phyloP scores from a whole-genome alignment of 1,284 basidiomycete species.

The Puccinia brachypodii region DNA sequence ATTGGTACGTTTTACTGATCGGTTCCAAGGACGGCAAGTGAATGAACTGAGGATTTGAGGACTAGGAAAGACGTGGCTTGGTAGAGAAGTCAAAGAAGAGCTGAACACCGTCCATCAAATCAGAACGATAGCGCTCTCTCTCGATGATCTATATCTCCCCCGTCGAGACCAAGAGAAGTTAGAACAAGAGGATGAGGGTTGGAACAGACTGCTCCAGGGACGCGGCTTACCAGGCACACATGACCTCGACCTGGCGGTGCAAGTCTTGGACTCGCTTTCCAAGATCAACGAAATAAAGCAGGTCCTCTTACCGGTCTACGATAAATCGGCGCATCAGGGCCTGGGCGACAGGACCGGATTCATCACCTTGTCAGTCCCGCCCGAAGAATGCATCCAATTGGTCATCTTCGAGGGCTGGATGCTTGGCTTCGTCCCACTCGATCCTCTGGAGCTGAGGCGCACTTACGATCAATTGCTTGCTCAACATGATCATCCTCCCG shows the following conservation, averaged over 20 bases:
- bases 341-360: conserved; percentile 25
- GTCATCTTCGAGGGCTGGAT: conserved; percentile 48
- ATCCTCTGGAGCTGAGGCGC: neutral
- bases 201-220: conserved; percentile 55
- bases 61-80: conserved; percentile 30
- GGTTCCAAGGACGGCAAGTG: neutral
- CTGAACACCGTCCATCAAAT: neutral
- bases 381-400: neutral
- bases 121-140: conserved; percentile 7
- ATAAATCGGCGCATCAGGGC: conserved; percentile 34
- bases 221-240: conserved; percentile 58
- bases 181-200: conserved; percentile 49
- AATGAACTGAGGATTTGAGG: neutral
- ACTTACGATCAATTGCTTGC: neutral
- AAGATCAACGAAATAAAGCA: conserved; percentile 12
- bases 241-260: conserved; percentile 50
- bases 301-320: conserved; percentile 21
- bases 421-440: conserved; percentile 28
- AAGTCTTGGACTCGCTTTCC: conserved; percentile 4
- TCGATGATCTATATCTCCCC: conserved; percentile 45
- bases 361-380: neutral
- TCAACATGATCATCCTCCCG: neutral
- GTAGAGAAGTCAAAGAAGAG: neutral
- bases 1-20: conserved; percentile 27
- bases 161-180: conserved; percentile 12